Percentiles rank a stretch among this genome's conserved stretches.
Evolutionary conservation across 1,284 basidiomycete species (phyloP).

Genomic region (Marasmius tenuissimus): DNA sequence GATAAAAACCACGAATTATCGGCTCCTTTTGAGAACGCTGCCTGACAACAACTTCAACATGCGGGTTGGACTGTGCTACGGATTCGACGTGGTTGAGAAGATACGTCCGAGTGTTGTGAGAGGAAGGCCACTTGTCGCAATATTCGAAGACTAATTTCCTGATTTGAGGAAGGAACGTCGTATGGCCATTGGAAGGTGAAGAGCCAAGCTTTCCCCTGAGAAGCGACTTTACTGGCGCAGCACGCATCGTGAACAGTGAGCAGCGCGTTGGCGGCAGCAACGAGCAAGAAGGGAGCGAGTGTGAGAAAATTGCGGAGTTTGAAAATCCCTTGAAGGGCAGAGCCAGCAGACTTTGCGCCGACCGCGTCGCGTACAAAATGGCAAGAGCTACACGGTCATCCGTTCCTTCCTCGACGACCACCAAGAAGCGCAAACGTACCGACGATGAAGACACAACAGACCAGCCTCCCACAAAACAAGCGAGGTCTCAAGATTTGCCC

Average conservation of each 20-base stretch:
- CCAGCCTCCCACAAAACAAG: constrained; percentile 45
- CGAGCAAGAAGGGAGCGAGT: neutral
- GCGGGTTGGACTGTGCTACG: constrained; percentile 70
- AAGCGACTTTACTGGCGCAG: constrained; percentile 38
- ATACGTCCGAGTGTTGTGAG: constrained; percentile 67
- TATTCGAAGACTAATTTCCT: constrained; percentile 84
- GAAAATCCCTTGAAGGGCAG: neutral
- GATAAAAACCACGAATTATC: constrained; percentile 75
- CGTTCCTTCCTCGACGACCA: constrained; percentile 15
- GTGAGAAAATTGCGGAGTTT: neutral
- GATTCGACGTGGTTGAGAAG: constrained; percentile 61
- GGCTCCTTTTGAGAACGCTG: constrained; percentile 73
- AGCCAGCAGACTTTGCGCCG: neutral
- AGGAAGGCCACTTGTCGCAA: constrained; percentile 80
- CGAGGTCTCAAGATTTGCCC: constrained; percentile 23
- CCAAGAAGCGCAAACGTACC: constrained; percentile 67
- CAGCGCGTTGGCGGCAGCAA: neutral
- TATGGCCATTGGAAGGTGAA: constrained; percentile 67
- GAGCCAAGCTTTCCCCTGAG: constrained; percentile 63
- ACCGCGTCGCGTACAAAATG: constrained; percentile 15
- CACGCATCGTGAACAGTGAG: constrained; percentile 30
- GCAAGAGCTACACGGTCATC: constrained; percentile 14
- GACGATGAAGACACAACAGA: constrained; percentile 40
- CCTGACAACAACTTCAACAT: constrained; percentile 79
- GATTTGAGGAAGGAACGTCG: constrained; percentile 69